Base-by-base conservation (phyloP, 164 flowering plant genomes). In the Nymphaea colorata region DNA sequence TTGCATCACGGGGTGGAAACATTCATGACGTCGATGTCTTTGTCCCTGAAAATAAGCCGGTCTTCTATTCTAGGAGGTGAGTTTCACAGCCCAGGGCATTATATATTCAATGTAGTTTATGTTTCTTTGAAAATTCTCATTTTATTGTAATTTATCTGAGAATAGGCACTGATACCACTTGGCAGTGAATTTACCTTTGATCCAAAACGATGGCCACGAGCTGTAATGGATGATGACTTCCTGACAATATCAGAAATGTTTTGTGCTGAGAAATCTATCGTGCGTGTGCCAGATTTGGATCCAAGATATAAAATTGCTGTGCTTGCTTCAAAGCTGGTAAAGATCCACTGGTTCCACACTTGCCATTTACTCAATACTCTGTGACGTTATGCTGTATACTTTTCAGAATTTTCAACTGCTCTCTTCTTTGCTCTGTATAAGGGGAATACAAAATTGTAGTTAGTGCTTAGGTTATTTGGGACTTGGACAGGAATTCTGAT, bases 1-100 rank as follows among this genome's bases (percentile, higher is more conserved):
- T 93, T 16, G 97, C 98, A 62, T 84, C 89, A 4, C 82, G 76
- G 71, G 97, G 97, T 4, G 98, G 97, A n/a, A 91, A 93, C 72
- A 93, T 93, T 70, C 84, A 84, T 16, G 80, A 79, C 14, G 87
- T 87, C 17, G 97, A 91, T 73, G 82, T 91, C 62, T 91, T 88
- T 62, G 97, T 91, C 3, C 98, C 98, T 6, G 89, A 89, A 61
- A 83, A 86, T 14, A 88, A 88, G 76, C 74, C 82, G 4, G 88
- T 88, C 64, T 94, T 94, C 77, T 94, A 94, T 68, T 83, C 93
- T 5, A 83, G 98, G 79, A 87, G 97, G 98, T 94, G 6, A 16
- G 7, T 59, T 59, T 16, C 59, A 53, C 4, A 53, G 42, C 62
- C 6, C 6, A 4, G 8, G 5, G 5, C 16, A 18, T 57, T 41